phyloP scores from a whole-genome alignment of 352 stramenopile species.

The Globisporangium sylvaticum region DNA sequence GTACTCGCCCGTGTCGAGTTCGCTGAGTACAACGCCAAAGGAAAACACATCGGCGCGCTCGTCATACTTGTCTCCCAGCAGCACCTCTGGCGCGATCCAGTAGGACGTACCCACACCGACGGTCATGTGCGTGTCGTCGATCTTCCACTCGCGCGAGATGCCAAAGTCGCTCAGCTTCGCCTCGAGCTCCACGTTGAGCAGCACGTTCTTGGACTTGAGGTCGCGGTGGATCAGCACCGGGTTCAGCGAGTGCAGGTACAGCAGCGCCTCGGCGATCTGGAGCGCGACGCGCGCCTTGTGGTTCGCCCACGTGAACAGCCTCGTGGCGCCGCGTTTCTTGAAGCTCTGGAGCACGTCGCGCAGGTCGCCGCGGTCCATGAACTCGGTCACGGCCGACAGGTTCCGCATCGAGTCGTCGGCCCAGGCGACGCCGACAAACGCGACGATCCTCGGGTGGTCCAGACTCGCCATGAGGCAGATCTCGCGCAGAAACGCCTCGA shows the following conservation, averaged over 20 bases:
- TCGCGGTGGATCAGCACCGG: constrained; percentile 46
- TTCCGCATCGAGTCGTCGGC: background rate
- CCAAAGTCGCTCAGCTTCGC: constrained; percentile 43
- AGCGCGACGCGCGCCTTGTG: background rate
- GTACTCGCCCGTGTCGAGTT: background rate
- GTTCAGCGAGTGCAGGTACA: background rate
- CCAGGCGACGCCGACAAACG: background rate
- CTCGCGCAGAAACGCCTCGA: constrained; percentile 27
- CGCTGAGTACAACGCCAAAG: background rate
- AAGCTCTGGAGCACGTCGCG: background rate
- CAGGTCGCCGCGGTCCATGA: background rate
- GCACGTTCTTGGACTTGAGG: constrained; percentile 56
- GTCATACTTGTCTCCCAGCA: background rate
- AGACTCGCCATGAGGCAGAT: constrained; percentile 26
- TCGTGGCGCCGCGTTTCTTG: background rate
- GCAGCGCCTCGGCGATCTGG: background rate
- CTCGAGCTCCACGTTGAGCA: constrained; percentile 17
- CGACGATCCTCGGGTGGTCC: background rate
- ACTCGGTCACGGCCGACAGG: background rate
- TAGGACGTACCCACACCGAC: background rate
- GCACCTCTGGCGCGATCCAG: background rate
- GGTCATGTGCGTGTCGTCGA: background rate
- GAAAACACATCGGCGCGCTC: background rate
- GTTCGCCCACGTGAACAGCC: background rate
- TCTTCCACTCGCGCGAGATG: constrained; percentile 13